Evolutionary conservation across 768 basidiomycete genomes (phyloP).

Genomic region (Russula olivacea): DNA sequence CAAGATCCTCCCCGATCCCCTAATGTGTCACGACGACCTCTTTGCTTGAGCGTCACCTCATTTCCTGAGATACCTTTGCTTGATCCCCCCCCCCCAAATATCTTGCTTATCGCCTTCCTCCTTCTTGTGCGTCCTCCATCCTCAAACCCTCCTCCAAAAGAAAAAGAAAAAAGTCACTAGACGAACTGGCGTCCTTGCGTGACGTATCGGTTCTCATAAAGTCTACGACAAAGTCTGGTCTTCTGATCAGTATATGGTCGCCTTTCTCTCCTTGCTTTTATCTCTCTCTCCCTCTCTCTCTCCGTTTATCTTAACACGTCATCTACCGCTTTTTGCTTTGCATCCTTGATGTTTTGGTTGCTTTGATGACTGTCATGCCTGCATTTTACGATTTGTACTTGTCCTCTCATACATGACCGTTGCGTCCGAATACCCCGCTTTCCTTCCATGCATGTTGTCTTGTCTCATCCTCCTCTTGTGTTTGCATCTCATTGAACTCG

Average conservation of each 20-base stretch:
- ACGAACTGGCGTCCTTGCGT: neutral
- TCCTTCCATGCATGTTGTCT: constrained; percentile 15
- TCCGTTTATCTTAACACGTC: constrained; percentile 5
- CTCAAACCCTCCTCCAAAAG: neutral
- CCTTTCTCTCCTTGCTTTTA: neutral
- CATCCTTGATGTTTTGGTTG: constrained; percentile 16
- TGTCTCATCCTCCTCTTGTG: constrained; percentile 5
- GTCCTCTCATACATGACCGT: neutral
- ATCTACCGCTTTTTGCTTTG: constrained; percentile 20
- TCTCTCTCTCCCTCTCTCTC: neutral
- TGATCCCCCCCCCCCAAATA: neutral
- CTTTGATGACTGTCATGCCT: constrained; percentile 18
- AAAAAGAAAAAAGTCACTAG: neutral
- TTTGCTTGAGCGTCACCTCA: constrained; percentile 19
- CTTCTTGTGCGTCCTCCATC: constrained; percentile 7
- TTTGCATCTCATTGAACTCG: constrained; percentile 7
- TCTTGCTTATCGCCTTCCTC: constrained; percentile 1
- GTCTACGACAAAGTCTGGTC: constrained; percentile 6
- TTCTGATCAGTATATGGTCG: constrained; percentile 14
- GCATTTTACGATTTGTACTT: constrained; percentile 15
- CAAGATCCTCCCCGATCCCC: constrained; percentile 7
- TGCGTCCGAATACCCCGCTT: constrained; percentile 16
- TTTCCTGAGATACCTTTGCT: constrained; percentile 14
- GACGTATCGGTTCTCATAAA: constrained; percentile 11
- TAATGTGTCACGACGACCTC: constrained; percentile 24